Percentiles rank a stretch among this genome's conserved stretches.
Conservation (phyloP, 331 rosid species). For the Phaseolus coccineus region DNA sequence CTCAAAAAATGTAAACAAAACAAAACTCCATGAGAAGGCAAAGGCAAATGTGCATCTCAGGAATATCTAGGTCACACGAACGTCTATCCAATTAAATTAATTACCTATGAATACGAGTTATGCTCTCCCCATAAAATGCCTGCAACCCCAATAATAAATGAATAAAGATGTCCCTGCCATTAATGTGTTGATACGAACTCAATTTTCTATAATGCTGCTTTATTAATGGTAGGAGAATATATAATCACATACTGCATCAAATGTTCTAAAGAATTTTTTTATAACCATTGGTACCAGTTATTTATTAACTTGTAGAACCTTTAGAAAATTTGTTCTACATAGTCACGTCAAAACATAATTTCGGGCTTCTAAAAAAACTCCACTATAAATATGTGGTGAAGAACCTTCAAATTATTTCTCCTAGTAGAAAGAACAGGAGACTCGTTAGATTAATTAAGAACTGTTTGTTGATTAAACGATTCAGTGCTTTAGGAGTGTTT, state of each 20-base stretch:
- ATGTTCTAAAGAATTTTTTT: too few relatives aligned
- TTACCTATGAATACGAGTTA: background rate
- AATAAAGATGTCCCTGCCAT: background rate
- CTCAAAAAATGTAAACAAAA: conserved; percentile 27
- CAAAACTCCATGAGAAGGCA: background rate
- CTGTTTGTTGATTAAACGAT: background rate
- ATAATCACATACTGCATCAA: too few relatives aligned
- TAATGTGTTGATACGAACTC: background rate
- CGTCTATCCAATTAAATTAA: background rate
- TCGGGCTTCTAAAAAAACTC: too few relatives aligned
- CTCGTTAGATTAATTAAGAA: background rate
- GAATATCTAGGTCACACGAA: conserved; percentile 43
- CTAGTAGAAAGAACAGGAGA: background rate
- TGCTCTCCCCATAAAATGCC: background rate
- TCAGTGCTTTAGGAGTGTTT: background rate
- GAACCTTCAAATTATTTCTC: background rate
- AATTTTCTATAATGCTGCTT: background rate
- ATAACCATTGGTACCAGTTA: too few relatives aligned
- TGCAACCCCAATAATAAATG: background rate
- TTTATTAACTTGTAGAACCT: too few relatives aligned
- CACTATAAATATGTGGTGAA: background rate
- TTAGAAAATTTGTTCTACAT: too few relatives aligned
- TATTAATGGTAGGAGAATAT: too few relatives aligned
- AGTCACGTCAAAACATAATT: too few relatives aligned
- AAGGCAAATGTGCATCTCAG: conserved; percentile 19